Evolutionary conservation across 345 rosid genomes (phyloP).

Genomic region (Murraya koenigii): DNA sequence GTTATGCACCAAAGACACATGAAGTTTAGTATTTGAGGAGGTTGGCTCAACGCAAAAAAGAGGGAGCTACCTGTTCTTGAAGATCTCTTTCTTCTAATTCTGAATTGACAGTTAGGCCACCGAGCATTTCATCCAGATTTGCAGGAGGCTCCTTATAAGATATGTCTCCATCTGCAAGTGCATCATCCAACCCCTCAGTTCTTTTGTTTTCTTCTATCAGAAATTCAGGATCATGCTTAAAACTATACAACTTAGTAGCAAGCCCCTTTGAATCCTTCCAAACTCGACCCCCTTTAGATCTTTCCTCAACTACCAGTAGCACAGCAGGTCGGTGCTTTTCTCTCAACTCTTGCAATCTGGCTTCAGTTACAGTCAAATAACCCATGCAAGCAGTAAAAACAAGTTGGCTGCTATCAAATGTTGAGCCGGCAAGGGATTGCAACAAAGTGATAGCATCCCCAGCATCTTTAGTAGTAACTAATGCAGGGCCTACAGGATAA

Average conservation of each 20-base stretch:
- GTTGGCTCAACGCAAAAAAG: conserved; percentile 1
- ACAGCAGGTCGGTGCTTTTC: conserved; percentile 73
- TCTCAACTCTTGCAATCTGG: conserved; percentile 68
- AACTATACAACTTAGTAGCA: conserved; percentile 80
- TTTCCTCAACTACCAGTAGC: conserved; percentile 57
- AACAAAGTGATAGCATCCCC: conserved; percentile 88
- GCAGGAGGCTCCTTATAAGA: conserved; percentile 27
- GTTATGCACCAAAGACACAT: neutral
- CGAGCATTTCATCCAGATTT: conserved; percentile 40
- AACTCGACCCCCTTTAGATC: conserved; percentile 51
- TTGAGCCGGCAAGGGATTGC: conserved; percentile 87
- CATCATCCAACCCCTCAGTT: conserved; percentile 30
- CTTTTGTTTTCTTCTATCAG: conserved; percentile 36
- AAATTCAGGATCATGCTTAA: conserved; percentile 60
- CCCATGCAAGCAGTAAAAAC: conserved; percentile 93
- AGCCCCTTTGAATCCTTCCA: conserved; percentile 85
- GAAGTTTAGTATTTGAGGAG: neutral
- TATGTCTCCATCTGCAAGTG: conserved; percentile 24
- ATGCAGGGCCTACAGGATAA: conserved; percentile 70
- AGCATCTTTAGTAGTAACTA: conserved; percentile 81
- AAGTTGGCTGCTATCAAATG: conserved; percentile 98
- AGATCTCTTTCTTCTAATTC: conserved; percentile 67
- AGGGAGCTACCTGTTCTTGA: conserved; percentile 71
- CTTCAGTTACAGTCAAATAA: conserved; percentile 66
- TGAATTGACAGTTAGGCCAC: conserved; percentile 34